A percentile compares a stretch with the other conserved stretches of the same genome.
phyloP scores from a whole-genome alignment of 345 rosid species.

The Pistacia vera region DNA sequence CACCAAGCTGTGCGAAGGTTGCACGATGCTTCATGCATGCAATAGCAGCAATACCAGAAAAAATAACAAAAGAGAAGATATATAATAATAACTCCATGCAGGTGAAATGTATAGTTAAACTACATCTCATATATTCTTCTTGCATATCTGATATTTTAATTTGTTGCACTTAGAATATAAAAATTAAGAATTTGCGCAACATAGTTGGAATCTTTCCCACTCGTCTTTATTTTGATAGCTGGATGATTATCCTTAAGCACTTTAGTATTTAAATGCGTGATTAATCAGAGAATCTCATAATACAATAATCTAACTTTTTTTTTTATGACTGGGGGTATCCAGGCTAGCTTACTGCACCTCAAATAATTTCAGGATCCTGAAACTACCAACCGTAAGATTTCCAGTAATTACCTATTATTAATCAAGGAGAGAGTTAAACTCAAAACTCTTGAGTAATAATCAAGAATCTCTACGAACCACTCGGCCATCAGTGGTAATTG shows the following conservation, averaged over 20 bases:
- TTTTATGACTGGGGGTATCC: neutral
- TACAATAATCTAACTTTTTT: neutral
- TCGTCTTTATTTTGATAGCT: neutral
- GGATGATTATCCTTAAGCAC: neutral
- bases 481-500: too few species aligned
- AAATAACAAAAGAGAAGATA: neutral
- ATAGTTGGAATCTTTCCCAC: neutral
- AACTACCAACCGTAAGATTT: too few species aligned
- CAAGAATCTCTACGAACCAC: too few species aligned
- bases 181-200: neutral
- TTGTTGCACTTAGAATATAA: neutral
- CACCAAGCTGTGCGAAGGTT: neutral
- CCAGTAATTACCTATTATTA: too few species aligned
- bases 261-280: neutral
- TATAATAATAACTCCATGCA: constrained; percentile 9
- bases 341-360: too few species aligned
- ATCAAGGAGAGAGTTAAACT: too few species aligned
- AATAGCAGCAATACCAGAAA: neutral
- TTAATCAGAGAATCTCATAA: neutral
- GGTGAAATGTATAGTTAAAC: constrained; percentile 5
- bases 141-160: neutral
- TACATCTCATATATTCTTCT: neutral
- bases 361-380: too few species aligned
- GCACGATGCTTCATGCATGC: constrained; percentile 7
- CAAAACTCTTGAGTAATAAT: too few species aligned